Conservation (phyloP, 148 eudicot species). For the Vaccinium darrowii region DNA sequence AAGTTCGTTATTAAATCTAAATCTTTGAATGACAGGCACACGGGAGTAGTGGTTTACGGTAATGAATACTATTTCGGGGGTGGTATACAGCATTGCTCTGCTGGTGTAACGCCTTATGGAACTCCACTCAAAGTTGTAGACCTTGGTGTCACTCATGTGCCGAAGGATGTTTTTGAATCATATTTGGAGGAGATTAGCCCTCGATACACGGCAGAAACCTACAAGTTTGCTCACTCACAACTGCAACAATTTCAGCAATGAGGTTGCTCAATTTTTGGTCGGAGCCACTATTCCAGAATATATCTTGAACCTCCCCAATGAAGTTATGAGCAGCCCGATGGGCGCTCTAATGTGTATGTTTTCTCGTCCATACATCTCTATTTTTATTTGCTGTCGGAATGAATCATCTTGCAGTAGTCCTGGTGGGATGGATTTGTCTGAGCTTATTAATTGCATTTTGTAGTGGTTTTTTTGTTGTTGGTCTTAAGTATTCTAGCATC, state of each 20-base stretch:
- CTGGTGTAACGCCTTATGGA: slow-evolving; percentile 80
- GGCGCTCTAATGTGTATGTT: slow-evolving; percentile 84
- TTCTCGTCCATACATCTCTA: background rate
- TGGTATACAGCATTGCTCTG: slow-evolving; percentile 76
- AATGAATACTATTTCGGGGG: slow-evolving; percentile 92
- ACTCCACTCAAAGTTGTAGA: slow-evolving; percentile 79
- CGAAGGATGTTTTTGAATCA: slow-evolving; percentile 81
- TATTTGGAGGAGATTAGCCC: slow-evolving; percentile 89
- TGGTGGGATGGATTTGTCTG: background rate
- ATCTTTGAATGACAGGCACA: slow-evolving; percentile 56
- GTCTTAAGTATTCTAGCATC: background rate
- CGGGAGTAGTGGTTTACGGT: slow-evolving; percentile 91
- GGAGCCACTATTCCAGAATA: slow-evolving; percentile 78
- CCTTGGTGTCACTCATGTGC: slow-evolving; percentile 85
- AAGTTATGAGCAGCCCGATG: slow-evolving; percentile 92
- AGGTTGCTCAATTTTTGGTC: slow-evolving; percentile 92
- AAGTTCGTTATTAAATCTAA: background rate
- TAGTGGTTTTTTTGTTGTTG: background rate
- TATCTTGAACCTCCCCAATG: slow-evolving; percentile 86
- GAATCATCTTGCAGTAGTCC: background rate
- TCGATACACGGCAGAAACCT: slow-evolving; percentile 87
- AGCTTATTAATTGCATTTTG: background rate
- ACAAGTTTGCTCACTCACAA: slow-evolving; percentile 87
- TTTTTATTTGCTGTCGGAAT: background rate
- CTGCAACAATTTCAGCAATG: slow-evolving; percentile 96